Base-by-base conservation (phyloP, 192 early-diverging fungal genomes). In the Podila verticillata region DNA sequence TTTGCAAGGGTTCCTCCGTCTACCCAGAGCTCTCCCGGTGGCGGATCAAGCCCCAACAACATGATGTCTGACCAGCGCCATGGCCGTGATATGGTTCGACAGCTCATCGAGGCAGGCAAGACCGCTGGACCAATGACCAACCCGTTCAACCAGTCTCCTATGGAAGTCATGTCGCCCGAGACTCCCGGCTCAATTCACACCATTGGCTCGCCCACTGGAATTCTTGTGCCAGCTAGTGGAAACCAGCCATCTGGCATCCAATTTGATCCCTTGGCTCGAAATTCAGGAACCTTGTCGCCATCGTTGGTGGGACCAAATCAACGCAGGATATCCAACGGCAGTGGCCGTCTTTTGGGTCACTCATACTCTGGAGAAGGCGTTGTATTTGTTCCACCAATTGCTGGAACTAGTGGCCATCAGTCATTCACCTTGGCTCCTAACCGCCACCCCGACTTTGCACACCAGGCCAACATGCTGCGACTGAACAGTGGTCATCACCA, bases 21-120 rank as follows among this genome's bases (percentile, higher is more conserved):
- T 3, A 66, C 75, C 2, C 77, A 80, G 48, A 72, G 77, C 28
- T 72, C 77, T 12, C 77, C 77, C 12, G 77, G 77, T 17, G 70
- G 65, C 12, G 58, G 58, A 24, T n/a, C 66, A 8, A 80, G 77
- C 26, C 77, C 77, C 28, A 80, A 80, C 57, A 36, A 63, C 24
- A 19, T 29, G 17, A 6, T 68, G 49, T 29, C 54, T 17, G 32
- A 10, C 0, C 69, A 80, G 13, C 65, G 70, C 17, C 61, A 61
- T 0, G 22, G 66, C 26, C 34, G 63, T 0, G 77, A 80, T 39
- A 58, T 75, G 24, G 39, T 72, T 17, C 69, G 77, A 29, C 77
- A 72, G 31, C 61, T 59, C 24, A 64, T 68, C 24, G 77, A 80
- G 30, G 70, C 77, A 31, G 77, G 65, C 7, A 65, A 49, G 26